phyloP scores from a whole-genome alignment of 768 basidiomycete genomes.

The Suillus spraguei region DNA sequence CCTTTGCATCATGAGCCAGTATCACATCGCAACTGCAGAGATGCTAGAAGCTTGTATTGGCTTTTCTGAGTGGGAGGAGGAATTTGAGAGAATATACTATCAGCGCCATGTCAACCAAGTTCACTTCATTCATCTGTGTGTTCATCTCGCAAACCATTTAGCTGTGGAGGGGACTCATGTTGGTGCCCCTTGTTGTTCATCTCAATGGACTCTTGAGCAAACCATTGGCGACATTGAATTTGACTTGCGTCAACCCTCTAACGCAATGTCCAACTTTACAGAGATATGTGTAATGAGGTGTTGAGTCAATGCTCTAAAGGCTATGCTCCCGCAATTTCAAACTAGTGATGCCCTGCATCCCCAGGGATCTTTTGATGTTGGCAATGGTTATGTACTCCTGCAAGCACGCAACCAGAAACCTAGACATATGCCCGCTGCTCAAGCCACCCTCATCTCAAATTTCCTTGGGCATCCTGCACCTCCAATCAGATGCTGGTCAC shows the following conservation, averaged over 20 bases:
- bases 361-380: not conserved
- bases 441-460: not conserved
- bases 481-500: constrained; percentile 19
- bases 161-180: not conserved
- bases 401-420: too few relatives aligned
- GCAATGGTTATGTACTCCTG: not conserved
- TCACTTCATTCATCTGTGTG: constrained; percentile 29
- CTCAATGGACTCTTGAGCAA: not conserved
- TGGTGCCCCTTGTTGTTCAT: not conserved
- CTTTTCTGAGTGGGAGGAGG: constrained; percentile 26
- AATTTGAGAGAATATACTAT: constrained; percentile 32
- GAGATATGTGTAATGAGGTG: constrained; percentile 17
- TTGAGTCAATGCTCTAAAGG: constrained; percentile 22
- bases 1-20: constrained; percentile 26
- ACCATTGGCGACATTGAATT: not conserved
- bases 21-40: constrained; percentile 14
- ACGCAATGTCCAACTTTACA: constrained; percentile 30
- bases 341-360: not conserved
- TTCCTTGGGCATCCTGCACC: not conserved
- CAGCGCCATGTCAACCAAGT: constrained; percentile 24
- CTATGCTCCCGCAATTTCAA: constrained; percentile 17
- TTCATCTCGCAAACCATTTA: constrained; percentile 12
- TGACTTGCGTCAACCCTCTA: constrained; percentile 18
- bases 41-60: not conserved
- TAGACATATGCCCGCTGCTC: too few relatives aligned